Base-by-base conservation (phyloP, 2,329 filamentous ascomycete genomes). In the Annulohypoxylon truncatum region DNA sequence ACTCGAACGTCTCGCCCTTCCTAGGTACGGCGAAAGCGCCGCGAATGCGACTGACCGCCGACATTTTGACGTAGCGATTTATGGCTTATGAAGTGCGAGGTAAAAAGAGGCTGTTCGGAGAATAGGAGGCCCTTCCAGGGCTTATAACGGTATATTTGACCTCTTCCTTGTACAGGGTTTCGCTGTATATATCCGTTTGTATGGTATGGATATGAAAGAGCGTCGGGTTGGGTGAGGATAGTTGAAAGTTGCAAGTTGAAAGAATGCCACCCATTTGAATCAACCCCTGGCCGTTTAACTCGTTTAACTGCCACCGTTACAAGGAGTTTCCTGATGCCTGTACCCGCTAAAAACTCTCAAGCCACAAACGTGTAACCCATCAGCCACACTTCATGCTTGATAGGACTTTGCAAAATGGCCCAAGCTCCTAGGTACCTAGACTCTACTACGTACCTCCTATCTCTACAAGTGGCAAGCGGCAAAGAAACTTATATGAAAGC, bases 1-100 rank as follows among this genome's bases (percentile, higher is more conserved):
- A 84, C 85, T 99, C 96, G 79, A 97, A 98, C 13, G 96, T 99
- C 83, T 99, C 96, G 79, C 96, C 96, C 84, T 99, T 99, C 77
- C 91, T 90, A 74, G 96, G 96, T 79, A 90, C 90, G 79, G 93
- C 91, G 80, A 99, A 97, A 76, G 95, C 96, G 81, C 92, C 94
- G 79, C 92, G 90, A 80, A 99, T 96, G 80, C 95, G 92, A 83
- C 96, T 98, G 79, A 98, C 95, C 78, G 96, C 95, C 93, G 97
- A 97, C 75, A 77, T 83, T 74, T 53, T 54, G 67, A 68, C 71
- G 71, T 75, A 51, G 68, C 67, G 28, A 52, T n/a, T 57, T 35
- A 65, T 24, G 46, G 18, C 52, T 51, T 63, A 50, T 35, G 35
- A 48, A 22, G 18, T 22, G 67, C 51, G 50, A 55, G 61, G 44